Evolutionary conservation across 148 eudicot species (phyloP).

Genomic region (Nepenthes mirabilis): DNA sequence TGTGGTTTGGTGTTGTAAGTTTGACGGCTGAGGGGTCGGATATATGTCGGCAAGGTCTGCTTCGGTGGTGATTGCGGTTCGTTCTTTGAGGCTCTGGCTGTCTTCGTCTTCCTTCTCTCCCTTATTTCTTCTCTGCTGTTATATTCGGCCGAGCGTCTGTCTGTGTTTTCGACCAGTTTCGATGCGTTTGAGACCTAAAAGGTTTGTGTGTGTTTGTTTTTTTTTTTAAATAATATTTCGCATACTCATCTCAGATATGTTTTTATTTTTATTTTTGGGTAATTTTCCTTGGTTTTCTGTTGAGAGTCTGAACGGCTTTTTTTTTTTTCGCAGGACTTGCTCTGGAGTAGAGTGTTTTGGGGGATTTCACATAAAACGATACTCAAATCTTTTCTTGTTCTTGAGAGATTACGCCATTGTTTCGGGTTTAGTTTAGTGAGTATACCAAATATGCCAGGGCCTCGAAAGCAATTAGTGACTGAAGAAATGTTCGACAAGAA

Average conservation of each 20-base stretch:
- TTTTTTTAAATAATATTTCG: background rate
- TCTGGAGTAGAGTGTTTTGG: conserved; percentile 31
- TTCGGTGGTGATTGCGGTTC: background rate
- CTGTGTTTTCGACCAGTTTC: background rate
- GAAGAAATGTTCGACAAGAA: background rate
- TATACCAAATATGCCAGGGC: background rate
- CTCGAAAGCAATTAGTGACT: background rate
- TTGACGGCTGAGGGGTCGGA: background rate
- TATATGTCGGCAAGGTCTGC: background rate
- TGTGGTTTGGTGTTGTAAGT: background rate
- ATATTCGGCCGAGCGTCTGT: no score
- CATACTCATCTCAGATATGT: background rate
- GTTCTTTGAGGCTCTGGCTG: background rate
- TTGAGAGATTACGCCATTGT: conserved; percentile 7
- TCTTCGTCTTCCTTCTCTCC: background rate
- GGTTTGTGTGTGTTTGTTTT: background rate
- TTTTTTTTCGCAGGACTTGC: conserved; percentile 29
- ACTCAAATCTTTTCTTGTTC: conserved; percentile 10
- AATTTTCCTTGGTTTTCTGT: background rate
- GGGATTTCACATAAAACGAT: conserved; percentile 18
- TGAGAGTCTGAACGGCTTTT: conserved; percentile 4
- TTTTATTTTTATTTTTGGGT: background rate
- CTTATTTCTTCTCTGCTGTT: background rate
- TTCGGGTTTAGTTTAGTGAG: no score
- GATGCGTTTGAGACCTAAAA: conserved; percentile 1